phyloP scores from a whole-genome alignment of 1,284 basidiomycete genomes.

The Trametes versicolor region DNA sequence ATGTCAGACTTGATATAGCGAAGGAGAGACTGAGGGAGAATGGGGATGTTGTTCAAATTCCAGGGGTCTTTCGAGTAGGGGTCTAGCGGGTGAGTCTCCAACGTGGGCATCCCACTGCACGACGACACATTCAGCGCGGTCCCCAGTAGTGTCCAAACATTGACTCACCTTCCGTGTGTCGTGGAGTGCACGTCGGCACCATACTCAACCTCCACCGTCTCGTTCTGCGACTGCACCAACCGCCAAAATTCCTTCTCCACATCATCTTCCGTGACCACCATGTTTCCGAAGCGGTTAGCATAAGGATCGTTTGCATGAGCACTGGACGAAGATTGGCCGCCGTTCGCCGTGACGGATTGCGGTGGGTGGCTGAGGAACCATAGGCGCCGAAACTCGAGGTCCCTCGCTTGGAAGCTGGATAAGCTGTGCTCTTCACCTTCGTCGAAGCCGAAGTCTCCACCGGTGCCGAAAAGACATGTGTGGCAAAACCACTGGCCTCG shows the following conservation, averaged over 20 bases:
- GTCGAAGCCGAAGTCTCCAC: constrained; percentile 99
- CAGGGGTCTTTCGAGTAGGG: constrained; percentile 92
- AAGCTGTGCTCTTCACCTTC: constrained; percentile 97
- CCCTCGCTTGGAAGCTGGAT: constrained; percentile 92
- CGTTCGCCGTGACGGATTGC: constrained; percentile 32
- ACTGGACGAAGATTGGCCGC: constrained; percentile 24
- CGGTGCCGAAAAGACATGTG: constrained; percentile 90
- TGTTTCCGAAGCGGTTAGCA: constrained; percentile 68
- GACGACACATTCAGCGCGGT: constrained; percentile 21
- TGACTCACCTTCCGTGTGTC: constrained; percentile 89
- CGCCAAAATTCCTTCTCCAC: constrained; percentile 98
- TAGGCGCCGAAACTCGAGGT: constrained; percentile 85
- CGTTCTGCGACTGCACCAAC: constrained; percentile 87
- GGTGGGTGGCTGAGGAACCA: constrained; percentile 91
- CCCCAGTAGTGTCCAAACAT: constrained; percentile 7
- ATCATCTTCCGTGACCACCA: constrained; percentile 85
- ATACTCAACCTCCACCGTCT: constrained; percentile 98
- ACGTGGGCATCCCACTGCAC: constrained; percentile 89
- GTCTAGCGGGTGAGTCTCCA: constrained; percentile 92
- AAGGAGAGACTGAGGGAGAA: constrained; percentile 86
- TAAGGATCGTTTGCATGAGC: constrained; percentile 43
- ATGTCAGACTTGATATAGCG: constrained; percentile 98
- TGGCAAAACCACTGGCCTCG: constrained; percentile 98
- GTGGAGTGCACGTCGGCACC: constrained; percentile 99
- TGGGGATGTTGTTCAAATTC: constrained; percentile 99